Percentiles rank a stretch among this genome's conserved stretches.
phyloP scores from a whole-genome alignment of 1,284 basidiomycete genomes.

The Tilletia horrida region DNA sequence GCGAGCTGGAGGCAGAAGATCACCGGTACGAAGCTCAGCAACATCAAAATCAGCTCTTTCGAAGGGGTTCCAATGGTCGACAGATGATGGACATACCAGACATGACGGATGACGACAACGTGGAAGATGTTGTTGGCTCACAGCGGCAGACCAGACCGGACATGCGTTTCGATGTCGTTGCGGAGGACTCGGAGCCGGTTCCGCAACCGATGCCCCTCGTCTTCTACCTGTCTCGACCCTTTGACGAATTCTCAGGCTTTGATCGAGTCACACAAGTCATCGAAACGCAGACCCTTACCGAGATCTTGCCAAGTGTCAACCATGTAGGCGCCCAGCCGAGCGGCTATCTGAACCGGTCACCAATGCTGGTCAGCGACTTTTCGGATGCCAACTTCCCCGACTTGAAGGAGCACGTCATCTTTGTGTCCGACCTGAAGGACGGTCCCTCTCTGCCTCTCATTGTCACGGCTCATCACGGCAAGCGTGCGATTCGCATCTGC shows the following conservation, averaged over 20 bases:
- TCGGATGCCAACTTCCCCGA: conserved; percentile 29
- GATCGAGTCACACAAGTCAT: conserved; percentile 28
- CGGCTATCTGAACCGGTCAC: not conserved
- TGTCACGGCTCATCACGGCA: conserved; percentile 27
- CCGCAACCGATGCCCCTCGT: conserved; percentile 32
- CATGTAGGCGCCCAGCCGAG: not conserved
- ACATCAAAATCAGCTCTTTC: conserved; percentile 23
- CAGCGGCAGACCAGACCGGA: not conserved
- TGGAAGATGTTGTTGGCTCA: conserved; percentile 7
- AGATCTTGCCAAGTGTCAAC: not conserved
- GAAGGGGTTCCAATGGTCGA: not conserved
- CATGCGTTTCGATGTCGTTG: not conserved
- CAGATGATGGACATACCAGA: conserved; percentile 18
- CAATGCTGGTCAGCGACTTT: conserved; percentile 6
- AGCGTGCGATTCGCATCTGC: conserved; percentile 34
- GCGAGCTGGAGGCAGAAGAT: conserved; percentile 37
- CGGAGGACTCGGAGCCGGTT: conserved; percentile 21
- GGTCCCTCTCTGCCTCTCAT: conserved; percentile 23
- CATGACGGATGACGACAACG: conserved; percentile 20
- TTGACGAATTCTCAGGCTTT: conserved; percentile 33
- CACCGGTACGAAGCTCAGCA: conserved; percentile 17
- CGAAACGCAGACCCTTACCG: not conserved
- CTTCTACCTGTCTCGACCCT: conserved; percentile 41
- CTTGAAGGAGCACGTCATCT: conserved; percentile 34
- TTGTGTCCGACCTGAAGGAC: conserved; percentile 22